Base-by-base conservation (phyloP, 2,329 filamentous ascomycete species). In the Calonectria crousiana region DNA sequence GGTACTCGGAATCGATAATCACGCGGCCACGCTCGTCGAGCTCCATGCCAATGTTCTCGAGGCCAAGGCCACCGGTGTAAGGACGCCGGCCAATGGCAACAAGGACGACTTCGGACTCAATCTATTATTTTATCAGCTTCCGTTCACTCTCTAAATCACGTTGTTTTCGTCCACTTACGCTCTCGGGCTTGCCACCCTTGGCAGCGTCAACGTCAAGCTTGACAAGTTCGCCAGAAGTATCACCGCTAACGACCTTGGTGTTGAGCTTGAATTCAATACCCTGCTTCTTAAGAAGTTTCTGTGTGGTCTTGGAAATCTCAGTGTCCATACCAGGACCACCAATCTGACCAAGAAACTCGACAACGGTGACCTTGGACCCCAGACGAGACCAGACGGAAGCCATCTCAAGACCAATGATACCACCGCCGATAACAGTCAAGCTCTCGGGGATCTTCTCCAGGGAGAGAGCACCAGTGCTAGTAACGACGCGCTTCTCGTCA, bases 371-470 rank as follows among this genome's bases (percentile, higher is more conserved):
- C 87, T 98, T 95, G 77, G 95, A 87, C 77, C 97, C 97, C 75
- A 99, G 90, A 82, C 97, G 92, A 75, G 95, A 98, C 97, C 97
- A 99, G 69, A 99, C 97, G 68, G 96, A 98, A 77, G 89, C 95
- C 97, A 99, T 99, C 88, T 99, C 97, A 52, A 99, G 92, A 84
- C 97, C 97, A 83, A 99, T 99, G 86, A 99, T 99, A 85, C 97
- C 97, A 84, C 97, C 97, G 81, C 97, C 97, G 84, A 99, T 98
- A 82, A 99, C 97, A 77, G 97, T 90, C 94, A 99, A 94, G 88
- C 95, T 97, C 90, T 98, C 95, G 53, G 97, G 97, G 47, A 99
- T 94, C 89, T 98, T 91, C 82, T 95, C 90, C 75, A 99, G 90
- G 51, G 95, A 91, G 83, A 99, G 93, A 78, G 97, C 97, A 78